phyloP scores from a whole-genome alignment of 306 rosid genomes.

The Castanopsis chinensis region DNA sequence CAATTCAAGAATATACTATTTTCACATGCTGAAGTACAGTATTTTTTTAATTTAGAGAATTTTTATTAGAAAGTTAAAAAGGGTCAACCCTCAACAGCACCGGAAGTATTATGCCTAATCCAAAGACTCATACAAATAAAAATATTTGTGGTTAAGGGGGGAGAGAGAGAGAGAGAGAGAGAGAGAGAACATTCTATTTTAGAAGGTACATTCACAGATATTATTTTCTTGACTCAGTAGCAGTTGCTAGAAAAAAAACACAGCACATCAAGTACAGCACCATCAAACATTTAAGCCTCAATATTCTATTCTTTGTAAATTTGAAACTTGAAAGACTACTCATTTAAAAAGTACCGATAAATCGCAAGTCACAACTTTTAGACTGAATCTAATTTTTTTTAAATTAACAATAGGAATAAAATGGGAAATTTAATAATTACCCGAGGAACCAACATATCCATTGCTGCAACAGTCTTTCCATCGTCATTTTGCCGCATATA shows the following conservation, averaged over 20 bases:
- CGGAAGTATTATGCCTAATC: too few species aligned
- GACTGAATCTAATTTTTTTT: not conserved
- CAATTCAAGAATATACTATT: too few species aligned
- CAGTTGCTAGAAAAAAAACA: not conserved
- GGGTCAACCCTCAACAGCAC: too few species aligned
- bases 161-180: not conserved
- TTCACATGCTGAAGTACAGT: too few species aligned
- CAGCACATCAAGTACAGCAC: too few species aligned
- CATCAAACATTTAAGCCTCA: not conserved
- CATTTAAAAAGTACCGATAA: conserved; percentile 9
- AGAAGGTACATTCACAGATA: not conserved
- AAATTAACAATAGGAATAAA: conserved; percentile 4
- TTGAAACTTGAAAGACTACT: conserved; percentile 11
- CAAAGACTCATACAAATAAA: too few species aligned
- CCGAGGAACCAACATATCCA: conserved; percentile 97
- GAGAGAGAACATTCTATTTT: not conserved
- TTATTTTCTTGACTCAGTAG: not conserved
- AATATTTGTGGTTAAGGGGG: too few species aligned
- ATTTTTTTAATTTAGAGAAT: too few species aligned
- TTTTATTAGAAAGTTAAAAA: too few species aligned
- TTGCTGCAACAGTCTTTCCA: conserved; percentile 92
- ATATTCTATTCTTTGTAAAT: not conserved
- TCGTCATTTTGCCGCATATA: conserved; percentile 97
- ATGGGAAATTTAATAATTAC: conserved; percentile 37
- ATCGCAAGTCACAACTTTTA: conserved; percentile 7